phyloP scores from a whole-genome alignment of 169 alveolate species.

The Cardiosporidium cionae region DNA sequence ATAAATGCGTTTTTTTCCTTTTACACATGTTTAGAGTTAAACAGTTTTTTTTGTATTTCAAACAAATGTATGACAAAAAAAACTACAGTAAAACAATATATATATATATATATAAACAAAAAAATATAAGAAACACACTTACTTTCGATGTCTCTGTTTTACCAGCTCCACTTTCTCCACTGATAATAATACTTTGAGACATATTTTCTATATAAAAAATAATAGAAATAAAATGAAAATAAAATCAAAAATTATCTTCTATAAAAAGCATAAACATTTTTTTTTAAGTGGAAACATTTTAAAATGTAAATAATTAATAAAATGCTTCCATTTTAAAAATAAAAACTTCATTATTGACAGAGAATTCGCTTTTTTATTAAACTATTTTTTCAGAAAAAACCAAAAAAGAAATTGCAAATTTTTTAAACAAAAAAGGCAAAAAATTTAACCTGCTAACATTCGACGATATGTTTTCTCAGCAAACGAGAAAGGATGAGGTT shows the following conservation, averaged over 20 bases:
- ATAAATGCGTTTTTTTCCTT: too few relatives aligned
- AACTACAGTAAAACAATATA: neutral
- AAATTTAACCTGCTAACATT: conserved; percentile 11
- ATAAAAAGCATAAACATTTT: neutral
- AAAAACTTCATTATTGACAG: too few relatives aligned
- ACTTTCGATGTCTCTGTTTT: conserved; percentile 88
- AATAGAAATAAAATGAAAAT: neutral
- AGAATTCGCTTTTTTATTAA: too few relatives aligned
- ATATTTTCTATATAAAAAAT: neutral
- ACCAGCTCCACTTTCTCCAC: conserved; percentile 97
- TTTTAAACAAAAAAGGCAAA: neutral
- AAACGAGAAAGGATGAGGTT: conserved; percentile 45
- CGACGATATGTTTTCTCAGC: conserved; percentile 44
- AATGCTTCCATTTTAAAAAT: neutral
- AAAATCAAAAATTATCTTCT: neutral
- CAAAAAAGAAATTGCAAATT: neutral
- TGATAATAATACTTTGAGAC: conserved; percentile 83
- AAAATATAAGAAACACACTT: neutral
- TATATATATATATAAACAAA: too few relatives aligned
- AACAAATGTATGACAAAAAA: neutral
- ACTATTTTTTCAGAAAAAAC: too few relatives aligned
- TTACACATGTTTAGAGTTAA: too few relatives aligned
- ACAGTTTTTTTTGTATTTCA: too few relatives aligned
- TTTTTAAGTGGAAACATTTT: too few relatives aligned
- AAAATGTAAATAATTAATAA: neutral